These are phyloP conservation scores for Exophiala bonariae DNA, from an alignment of 2,329 filamentous ascomycete genomes.

Conservation along the genomic window DNA sequence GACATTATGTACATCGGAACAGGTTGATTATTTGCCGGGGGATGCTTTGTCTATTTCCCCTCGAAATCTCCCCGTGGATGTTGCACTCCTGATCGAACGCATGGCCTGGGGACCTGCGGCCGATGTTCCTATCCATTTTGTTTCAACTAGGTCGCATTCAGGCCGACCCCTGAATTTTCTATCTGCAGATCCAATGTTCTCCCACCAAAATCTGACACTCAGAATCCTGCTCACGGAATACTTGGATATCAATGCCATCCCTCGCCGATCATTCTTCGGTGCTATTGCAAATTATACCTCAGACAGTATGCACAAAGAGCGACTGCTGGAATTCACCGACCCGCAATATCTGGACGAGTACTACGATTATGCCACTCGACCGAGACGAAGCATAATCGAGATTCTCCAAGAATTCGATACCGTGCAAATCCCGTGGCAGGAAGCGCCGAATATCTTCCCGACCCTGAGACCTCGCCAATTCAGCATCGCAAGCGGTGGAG, in stretches of 20 bases:
- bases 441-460: constrained; percentile 73
- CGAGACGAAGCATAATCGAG: constrained; percentile 86
- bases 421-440: constrained; percentile 76
- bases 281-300: constrained; percentile 73
- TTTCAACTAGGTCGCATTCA: constrained; percentile 7
- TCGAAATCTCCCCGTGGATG: constrained; percentile 81
- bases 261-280: constrained; percentile 81
- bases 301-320: constrained; percentile 72
- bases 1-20: constrained; percentile 52
- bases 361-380: constrained; percentile 91
- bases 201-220: constrained; percentile 56
- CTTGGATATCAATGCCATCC: constrained; percentile 86
- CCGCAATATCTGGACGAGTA: constrained; percentile 83
- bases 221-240: constrained; percentile 76
- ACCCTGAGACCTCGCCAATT: constrained; percentile 86
- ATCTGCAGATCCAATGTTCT: constrained; percentile 31
- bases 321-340: constrained; percentile 79
- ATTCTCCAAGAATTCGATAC: constrained; percentile 86
- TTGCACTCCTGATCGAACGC: constrained; percentile 71
- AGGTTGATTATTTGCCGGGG: constrained; percentile 64
- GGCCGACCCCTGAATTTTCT: constrained; percentile 35
- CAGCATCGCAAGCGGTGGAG: constrained; percentile 79
- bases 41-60: constrained; percentile 81
- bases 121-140: constrained; percentile 58
- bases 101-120: constrained; percentile 78